These are phyloP conservation scores for Camelina sativa DNA, from an alignment of 345 rosid genomes.

Conservation along the genomic window DNA sequence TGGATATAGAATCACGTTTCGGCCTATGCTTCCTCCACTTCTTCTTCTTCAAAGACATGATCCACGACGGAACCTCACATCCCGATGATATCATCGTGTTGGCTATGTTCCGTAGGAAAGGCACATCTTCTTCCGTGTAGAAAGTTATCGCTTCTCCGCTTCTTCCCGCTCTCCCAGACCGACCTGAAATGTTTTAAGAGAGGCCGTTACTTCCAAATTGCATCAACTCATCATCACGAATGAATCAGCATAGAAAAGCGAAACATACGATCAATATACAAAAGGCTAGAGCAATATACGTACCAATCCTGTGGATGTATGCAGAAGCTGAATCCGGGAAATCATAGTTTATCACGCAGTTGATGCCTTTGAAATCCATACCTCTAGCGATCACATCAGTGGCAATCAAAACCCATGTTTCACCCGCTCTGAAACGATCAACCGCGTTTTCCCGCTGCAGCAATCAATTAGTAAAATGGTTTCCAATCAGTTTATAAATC, in stretches of 20 bases:
- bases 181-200: constrained; percentile 45
- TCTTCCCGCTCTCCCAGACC: constrained; percentile 95
- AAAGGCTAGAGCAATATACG: constrained; percentile 14
- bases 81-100: constrained; percentile 85
- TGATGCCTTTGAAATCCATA: constrained; percentile 98
- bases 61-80: constrained; percentile 92
- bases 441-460: constrained; percentile 82
- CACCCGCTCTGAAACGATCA: constrained; percentile 81
- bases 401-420: constrained; percentile 92
- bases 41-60: constrained; percentile 63
- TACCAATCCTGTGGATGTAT: constrained; percentile 96
- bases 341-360: constrained; percentile 89
- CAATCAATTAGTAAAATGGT: constrained; percentile 9
- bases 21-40: constrained; percentile 92
- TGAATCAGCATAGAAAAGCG: not conserved
- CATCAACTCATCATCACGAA: not conserved
- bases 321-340: constrained; percentile 92
- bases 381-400: constrained; percentile 96
- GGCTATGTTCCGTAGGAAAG: constrained; percentile 78
- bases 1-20: constrained; percentile 68
- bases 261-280: not conserved
- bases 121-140: constrained; percentile 82
- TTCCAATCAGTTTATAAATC: constrained; percentile 5
- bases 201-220: constrained; percentile 6
- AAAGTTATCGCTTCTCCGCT: constrained; percentile 86